Percentiles rank a stretch among this genome's conserved stretches.
Conservation (phyloP, 176 grass and related monocot species). For the Carex littledalei region DNA sequence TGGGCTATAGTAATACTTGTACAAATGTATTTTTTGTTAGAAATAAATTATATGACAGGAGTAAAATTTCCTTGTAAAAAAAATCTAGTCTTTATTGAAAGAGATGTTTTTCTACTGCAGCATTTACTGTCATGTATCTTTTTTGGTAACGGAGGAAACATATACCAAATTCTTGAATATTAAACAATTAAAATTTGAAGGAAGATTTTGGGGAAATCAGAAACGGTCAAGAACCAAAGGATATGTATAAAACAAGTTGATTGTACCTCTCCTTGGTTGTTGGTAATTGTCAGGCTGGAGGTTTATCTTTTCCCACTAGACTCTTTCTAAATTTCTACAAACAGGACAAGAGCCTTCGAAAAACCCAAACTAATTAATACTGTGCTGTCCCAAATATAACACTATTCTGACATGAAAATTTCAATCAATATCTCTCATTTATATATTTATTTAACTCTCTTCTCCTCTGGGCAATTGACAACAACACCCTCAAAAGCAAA, state of each 20-base stretch:
- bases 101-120: not conserved
- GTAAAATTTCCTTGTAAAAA: no score
- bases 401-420: conserved; percentile 14
- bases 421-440: not conserved
- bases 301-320: conserved; percentile 19
- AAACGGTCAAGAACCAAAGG: not conserved
- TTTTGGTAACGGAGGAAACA: not conserved
- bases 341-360: conserved; percentile 14
- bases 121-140: not conserved
- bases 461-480: not conserved
- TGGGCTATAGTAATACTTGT: not conserved
- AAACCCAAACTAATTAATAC: conserved; percentile 22
- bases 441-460: not conserved
- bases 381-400: conserved; percentile 15
- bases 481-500: conserved; percentile 18
- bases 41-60: no score
- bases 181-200: not conserved
- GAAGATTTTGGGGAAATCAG: not conserved
- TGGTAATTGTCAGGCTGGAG: conserved; percentile 1
- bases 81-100: not conserved
- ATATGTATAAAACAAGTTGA: conserved; percentile 15
- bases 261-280: conserved; percentile 15
- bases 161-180: not conserved
- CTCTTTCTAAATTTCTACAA: conserved; percentile 17
- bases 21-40: no score